Evolutionary conservation across 1,284 basidiomycete genomes (phyloP).

Genomic region (Leccinum griseonigrum): DNA sequence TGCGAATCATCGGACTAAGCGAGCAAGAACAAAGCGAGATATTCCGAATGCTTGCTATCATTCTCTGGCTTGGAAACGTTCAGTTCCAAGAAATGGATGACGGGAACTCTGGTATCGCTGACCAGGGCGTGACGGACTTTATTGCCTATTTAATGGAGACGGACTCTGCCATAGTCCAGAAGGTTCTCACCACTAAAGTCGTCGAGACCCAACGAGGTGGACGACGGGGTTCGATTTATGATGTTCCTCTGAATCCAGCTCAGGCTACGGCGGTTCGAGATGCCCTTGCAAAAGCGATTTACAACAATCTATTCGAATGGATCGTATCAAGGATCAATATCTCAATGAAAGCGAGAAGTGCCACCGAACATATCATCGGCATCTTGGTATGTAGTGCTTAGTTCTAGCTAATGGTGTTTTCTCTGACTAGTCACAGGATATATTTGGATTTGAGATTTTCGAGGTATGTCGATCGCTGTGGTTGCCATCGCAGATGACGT

Average conservation of each 20-base stretch:
- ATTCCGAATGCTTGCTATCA: conserved; percentile 87
- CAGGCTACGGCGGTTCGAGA: conserved; percentile 90
- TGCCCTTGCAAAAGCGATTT: conserved; percentile 94
- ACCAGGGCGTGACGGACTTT: conserved; percentile 92
- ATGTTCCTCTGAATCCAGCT: conserved; percentile 93
- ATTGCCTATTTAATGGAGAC: conserved; percentile 94
- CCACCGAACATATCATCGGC: conserved; percentile 86
- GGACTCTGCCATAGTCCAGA: conserved; percentile 77
- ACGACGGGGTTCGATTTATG: conserved; percentile 91
- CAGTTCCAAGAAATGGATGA: conserved; percentile 88
- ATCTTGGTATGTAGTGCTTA: conserved; percentile 63
- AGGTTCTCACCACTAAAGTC: conserved; percentile 82
- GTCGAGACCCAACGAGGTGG: conserved; percentile 95
- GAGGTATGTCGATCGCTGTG: conserved; percentile 48
- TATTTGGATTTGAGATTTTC: conserved; percentile 98
- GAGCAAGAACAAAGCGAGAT: conserved; percentile 89
- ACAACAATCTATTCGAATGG: conserved; percentile 99
- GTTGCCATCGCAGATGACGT: background rate
- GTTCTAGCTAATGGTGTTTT: background rate
- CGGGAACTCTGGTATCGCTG: conserved; percentile 82
- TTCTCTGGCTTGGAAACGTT: conserved; percentile 97
- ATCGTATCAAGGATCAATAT: conserved; percentile 96
- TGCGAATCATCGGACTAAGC: conserved; percentile 89
- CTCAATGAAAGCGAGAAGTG: conserved; percentile 87
- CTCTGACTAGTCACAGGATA: conserved; percentile 59